Conservation (phyloP, 2,329 filamentous ascomycete genomes). For the Neofusicoccum laricinum region DNA sequence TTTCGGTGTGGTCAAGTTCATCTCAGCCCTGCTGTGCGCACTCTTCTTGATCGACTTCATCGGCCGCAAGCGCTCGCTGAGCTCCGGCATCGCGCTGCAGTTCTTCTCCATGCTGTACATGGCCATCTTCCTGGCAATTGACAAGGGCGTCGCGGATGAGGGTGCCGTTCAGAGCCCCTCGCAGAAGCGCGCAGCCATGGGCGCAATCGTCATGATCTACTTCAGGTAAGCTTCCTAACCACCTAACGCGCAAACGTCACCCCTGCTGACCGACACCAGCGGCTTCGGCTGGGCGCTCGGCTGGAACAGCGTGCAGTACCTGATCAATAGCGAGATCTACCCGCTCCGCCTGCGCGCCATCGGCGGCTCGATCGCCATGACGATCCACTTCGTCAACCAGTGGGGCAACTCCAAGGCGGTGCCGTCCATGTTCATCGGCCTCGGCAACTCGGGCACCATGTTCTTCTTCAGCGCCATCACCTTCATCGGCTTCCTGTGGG, state of each 20-base stretch:
- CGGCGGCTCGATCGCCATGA: slow-evolving; percentile 71
- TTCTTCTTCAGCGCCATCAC: slow-evolving; percentile 72
- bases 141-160: slow-evolving; percentile 53
- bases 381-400: slow-evolving; percentile 74
- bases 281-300: slow-evolving; percentile 40
- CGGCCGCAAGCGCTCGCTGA: slow-evolving; percentile 62
- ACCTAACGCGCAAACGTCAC: not conserved
- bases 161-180: slow-evolving; percentile 45
- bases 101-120: slow-evolving; percentile 55
- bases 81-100: slow-evolving; percentile 48
- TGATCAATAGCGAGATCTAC: slow-evolving; percentile 75
- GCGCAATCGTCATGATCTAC: slow-evolving; percentile 67
- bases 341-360: slow-evolving; percentile 70
- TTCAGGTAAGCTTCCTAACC: slow-evolving; percentile 20
- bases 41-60: slow-evolving; percentile 78
- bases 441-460: slow-evolving; percentile 66
- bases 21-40: slow-evolving; percentile 65
- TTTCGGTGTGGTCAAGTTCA: slow-evolving; percentile 72
- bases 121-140: slow-evolving; percentile 57
- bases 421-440: slow-evolving; percentile 67
- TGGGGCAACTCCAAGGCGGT: slow-evolving; percentile 75
- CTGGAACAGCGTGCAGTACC: slow-evolving; percentile 76
- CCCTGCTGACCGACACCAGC: not conserved
- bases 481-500: slow-evolving; percentile 65
- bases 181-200: slow-evolving; percentile 59